Evolutionary conservation across 352 stramenopile genomes (phyloP).

Genomic region (Pythium biforme): DNA sequence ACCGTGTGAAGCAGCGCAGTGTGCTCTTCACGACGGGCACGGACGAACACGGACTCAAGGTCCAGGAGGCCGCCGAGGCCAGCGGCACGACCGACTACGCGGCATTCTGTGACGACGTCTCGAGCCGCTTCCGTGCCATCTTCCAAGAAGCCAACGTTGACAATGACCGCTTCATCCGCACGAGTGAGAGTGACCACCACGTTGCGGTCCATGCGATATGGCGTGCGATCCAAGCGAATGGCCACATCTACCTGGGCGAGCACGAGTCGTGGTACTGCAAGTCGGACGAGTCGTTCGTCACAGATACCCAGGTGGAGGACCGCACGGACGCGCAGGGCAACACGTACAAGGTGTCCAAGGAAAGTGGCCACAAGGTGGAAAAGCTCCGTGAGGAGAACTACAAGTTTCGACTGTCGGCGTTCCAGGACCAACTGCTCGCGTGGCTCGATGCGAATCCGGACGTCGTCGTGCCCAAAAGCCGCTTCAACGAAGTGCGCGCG

Average conservation of each 20-base stretch:
- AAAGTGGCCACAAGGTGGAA: conserved; percentile 91
- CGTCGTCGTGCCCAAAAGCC: conserved; percentile 89
- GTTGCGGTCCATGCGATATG: conserved; percentile 91
- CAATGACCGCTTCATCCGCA: conserved; percentile 97
- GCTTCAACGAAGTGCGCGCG: conserved; percentile 90
- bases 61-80: conserved; percentile 93
- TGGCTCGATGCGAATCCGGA: conserved; percentile 86
- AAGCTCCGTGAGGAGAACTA: conserved; percentile 98
- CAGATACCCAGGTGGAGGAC: conserved; percentile 95
- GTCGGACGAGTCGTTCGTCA: conserved; percentile 98
- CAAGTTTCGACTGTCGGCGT: conserved; percentile 97
- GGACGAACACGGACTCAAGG: conserved; percentile 97
- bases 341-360: conserved; percentile 74
- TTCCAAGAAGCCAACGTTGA: conserved; percentile 90
- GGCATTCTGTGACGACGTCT: conserved; percentile 92
- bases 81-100: conserved; percentile 79
- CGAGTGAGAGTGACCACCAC: conserved; percentile 93
- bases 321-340: conserved; percentile 37
- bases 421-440: conserved; percentile 91
- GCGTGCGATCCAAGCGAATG: conserved; percentile 87
- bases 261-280: conserved; percentile 99
- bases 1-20: conserved; percentile 43
- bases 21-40: conserved; percentile 97
- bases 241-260: conserved; percentile 96
- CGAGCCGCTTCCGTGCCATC: conserved; percentile 87